Evolutionary conservation across 1,139 yeast genomes (phyloP), one percentile per base, ranked within the genome.

Genomic region (Sugiyamaella xylanicola): DNA sequence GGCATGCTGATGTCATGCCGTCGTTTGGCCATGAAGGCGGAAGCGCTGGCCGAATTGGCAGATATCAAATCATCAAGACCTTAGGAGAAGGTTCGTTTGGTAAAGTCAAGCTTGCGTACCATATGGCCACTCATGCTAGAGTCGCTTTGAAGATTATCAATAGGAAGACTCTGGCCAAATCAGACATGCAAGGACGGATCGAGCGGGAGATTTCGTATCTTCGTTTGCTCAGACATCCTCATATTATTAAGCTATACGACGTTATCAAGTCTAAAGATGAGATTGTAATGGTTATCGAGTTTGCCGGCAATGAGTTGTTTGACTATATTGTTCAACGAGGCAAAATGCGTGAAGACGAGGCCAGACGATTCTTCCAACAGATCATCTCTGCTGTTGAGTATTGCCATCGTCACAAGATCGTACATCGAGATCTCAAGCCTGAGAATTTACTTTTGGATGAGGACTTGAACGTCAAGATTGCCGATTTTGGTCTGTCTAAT

Each of bases 41-140:
- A 19, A 56, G 56, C 36, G 61, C 60, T 22, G 69, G 69, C 25
- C 59, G 91, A 55, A 89, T 92, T 58, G 99, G 98, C 16, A 85
- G 95, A 65, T 95, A 95, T 73, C 98, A 92, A 70, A 87, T 95
- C 57, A 87, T 93, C 66, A 90, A 92, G 71, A 92, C 97, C 2
- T 77, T 93, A 25, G 99, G 99, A 29, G 98, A 93, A 71, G 99
- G 99, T 21, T 92, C 98, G 0, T 93, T 93, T 69, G 99, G 99
- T 65, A 93, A 93, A 70, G 99, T 93, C 64, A 93, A 93, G 70
- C 78, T 93, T 66, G 99, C 99, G 1, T 92, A 90, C 69, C 98
- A 93, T 71, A 77, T 88, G 65, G 86, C 88, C 13, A 93, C 98
- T 1, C 96, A 96, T 36, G 97, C 93, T 67, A 81, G 86, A 63